Conservation (phyloP, 2,329 filamentous ascomycete genomes). For the Knufia petricola region DNA sequence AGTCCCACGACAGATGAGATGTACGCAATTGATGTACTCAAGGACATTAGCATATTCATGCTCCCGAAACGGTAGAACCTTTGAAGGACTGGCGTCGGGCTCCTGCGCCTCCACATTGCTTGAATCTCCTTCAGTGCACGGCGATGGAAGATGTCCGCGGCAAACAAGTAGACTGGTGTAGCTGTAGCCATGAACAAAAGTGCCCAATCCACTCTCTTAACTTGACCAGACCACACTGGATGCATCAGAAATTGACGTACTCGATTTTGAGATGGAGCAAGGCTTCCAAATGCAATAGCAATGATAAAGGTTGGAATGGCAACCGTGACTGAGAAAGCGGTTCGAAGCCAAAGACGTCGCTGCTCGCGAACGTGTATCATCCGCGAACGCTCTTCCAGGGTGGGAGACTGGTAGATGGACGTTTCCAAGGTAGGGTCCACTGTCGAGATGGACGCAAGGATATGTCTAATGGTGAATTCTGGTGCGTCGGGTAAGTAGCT, state of each 20-base stretch:
- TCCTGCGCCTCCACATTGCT: slow-evolving; percentile 68
- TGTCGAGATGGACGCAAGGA: slow-evolving; percentile 57
- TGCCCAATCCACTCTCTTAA: slow-evolving; percentile 67
- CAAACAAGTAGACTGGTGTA: slow-evolving; percentile 61
- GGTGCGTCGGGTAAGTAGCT: slow-evolving; percentile 61
- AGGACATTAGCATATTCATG: slow-evolving; percentile 87
- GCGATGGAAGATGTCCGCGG: slow-evolving; percentile 72
- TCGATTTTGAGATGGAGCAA: slow-evolving; percentile 52
- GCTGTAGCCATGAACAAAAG: slow-evolving; percentile 71
- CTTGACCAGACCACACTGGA: slow-evolving; percentile 57
- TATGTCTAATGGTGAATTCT: slow-evolving; percentile 62
- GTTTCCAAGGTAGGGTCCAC: slow-evolving; percentile 57
- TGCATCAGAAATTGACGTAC: slow-evolving; percentile 58
- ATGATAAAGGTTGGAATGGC: slow-evolving; percentile 78
- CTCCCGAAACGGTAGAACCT: slow-evolving; percentile 84
- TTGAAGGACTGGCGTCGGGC: slow-evolving; percentile 60
- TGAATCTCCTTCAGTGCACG: slow-evolving; percentile 68
- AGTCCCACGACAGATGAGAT: slow-evolving; percentile 70
- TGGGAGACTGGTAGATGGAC: slow-evolving; percentile 67
- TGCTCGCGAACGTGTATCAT: slow-evolving; percentile 63
- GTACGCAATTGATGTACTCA: slow-evolving; percentile 81
- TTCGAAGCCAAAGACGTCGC: slow-evolving; percentile 57
- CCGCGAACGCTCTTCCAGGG: slow-evolving; percentile 70
- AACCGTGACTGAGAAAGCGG: slow-evolving; percentile 57
- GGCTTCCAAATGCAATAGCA: slow-evolving; percentile 82